Evolutionary conservation across 1,284 basidiomycete species (phyloP).

Genomic region (Vanrija humicola): DNA sequence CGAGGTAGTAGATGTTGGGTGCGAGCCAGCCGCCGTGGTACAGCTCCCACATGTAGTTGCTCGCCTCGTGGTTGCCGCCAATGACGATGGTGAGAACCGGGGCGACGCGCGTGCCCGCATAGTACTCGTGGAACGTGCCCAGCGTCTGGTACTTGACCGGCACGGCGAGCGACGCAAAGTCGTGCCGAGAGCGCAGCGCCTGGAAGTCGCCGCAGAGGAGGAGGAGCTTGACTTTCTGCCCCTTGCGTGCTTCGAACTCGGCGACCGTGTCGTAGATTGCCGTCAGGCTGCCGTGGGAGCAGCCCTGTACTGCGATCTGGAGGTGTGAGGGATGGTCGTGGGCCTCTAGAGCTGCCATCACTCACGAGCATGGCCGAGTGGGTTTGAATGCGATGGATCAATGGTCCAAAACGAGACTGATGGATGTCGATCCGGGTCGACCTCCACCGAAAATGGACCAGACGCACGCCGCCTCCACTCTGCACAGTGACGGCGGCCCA

Average conservation of each 20-base stretch:
- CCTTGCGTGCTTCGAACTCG: slow-evolving; percentile 59
- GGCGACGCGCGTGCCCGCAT: slow-evolving; percentile 73
- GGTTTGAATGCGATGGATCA: no score
- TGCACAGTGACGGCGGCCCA: no score
- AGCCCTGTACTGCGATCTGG: slow-evolving; percentile 88
- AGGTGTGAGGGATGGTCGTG: neutral
- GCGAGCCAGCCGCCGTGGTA: slow-evolving; percentile 96
- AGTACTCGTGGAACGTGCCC: slow-evolving; percentile 86
- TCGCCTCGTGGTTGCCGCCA: slow-evolving; percentile 97
- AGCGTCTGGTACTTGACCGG: slow-evolving; percentile 83
- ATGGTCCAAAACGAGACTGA: no score
- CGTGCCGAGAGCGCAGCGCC: slow-evolving; percentile 78
- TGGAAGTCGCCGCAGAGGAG: slow-evolving; percentile 86
- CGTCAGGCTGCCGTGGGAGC: slow-evolving; percentile 86
- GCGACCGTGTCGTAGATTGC: slow-evolving; percentile 78
- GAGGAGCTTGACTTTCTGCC: slow-evolving; percentile 72
- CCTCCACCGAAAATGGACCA: no score
- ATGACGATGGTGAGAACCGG: slow-evolving; percentile 90
- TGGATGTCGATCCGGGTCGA: no score
- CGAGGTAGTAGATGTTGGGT: slow-evolving; percentile 94
- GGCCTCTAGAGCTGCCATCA: neutral
- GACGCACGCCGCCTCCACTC: no score
- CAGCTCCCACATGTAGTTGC: slow-evolving; percentile 96
- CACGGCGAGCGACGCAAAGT: slow-evolving; percentile 85
- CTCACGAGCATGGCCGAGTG: no score